Percentiles rank a stretch among this genome's conserved stretches.
Evolutionary conservation across 2,329 filamentous ascomycete species (phyloP).

Genomic region (Aspergillus melleus): DNA sequence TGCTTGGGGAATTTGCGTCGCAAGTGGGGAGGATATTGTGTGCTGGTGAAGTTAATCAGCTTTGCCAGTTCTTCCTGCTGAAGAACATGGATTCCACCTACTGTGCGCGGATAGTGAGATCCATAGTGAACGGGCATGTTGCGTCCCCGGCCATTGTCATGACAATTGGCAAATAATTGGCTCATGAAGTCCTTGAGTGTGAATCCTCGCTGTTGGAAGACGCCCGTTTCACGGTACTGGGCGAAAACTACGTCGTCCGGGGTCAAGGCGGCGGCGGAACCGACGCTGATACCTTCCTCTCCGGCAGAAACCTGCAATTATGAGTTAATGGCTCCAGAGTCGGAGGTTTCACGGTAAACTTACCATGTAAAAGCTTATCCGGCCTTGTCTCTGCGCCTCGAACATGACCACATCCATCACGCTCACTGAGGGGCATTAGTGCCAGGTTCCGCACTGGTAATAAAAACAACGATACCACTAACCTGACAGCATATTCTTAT

Average conservation of each 20-base stretch:
- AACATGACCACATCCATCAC: conserved; percentile 99
- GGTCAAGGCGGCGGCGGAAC: conserved; percentile 79
- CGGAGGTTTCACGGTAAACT: neutral
- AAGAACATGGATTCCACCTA: conserved; percentile 44
- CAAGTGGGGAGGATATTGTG: conserved; percentile 81
- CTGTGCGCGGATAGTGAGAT: conserved; percentile 77
- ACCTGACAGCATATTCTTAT: conserved; percentile 65
- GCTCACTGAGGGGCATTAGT: conserved; percentile 49
- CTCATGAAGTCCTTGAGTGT: conserved; percentile 89
- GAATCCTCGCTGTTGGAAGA: conserved; percentile 87
- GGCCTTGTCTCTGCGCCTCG: conserved; percentile 92
- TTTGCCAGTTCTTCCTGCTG: neutral
- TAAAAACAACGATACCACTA: conserved; percentile 13
- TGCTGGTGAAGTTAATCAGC: conserved; percentile 58
- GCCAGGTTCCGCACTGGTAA: neutral
- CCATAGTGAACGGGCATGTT: conserved; percentile 99
- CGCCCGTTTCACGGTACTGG: conserved; percentile 91
- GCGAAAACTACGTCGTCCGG: conserved; percentile 87
- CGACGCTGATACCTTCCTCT: conserved; percentile 91
- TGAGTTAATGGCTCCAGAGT: neutral
- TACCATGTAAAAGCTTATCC: conserved; percentile 96
- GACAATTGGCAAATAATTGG: conserved; percentile 84
- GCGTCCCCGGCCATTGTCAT: conserved; percentile 76
- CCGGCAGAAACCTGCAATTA: conserved; percentile 68
- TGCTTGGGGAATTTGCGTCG: conserved; percentile 87